These are phyloP conservation scores for Podaxis carcinomalis DNA, from an alignment of 768 basidiomycete species.

Conservation along the genomic window DNA sequence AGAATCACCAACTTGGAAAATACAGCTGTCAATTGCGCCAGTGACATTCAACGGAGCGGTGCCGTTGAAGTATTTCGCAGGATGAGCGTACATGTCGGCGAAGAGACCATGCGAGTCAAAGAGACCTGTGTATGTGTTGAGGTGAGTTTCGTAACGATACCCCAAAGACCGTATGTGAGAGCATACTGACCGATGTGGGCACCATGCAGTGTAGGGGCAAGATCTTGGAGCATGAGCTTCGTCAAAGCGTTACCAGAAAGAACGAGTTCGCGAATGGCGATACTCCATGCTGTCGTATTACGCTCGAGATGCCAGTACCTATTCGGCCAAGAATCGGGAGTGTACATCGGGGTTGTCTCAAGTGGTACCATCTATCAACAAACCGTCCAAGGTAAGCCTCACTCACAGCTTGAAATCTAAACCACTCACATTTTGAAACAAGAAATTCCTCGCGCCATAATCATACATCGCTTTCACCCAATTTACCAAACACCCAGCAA, in stretches of 20 bases:
- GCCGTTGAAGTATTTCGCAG: slow-evolving; percentile 54
- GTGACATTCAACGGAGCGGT: slow-evolving; percentile 60
- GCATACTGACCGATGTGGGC: slow-evolving; percentile 55
- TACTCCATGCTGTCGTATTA: slow-evolving; percentile 56
- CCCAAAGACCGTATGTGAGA: not conserved
- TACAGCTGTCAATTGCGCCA: slow-evolving; percentile 44
- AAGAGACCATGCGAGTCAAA: slow-evolving; percentile 64
- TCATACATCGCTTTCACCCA: slow-evolving; percentile 55
- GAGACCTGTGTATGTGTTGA: slow-evolving; percentile 30
- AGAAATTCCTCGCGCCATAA: slow-evolving; percentile 59
- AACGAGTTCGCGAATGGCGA: slow-evolving; percentile 50
- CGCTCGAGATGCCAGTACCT: slow-evolving; percentile 45
- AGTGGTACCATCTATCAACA: slow-evolving; percentile 51
- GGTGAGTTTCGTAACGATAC: not conserved
- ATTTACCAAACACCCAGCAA: slow-evolving; percentile 52
- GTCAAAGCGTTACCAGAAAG: slow-evolving; percentile 48
- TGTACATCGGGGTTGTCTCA: slow-evolving; percentile 43
- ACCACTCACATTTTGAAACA: slow-evolving; percentile 40
- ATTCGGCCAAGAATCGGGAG: slow-evolving; percentile 41
- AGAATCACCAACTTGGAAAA: slow-evolving; percentile 32
- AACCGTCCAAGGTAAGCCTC: not conserved
- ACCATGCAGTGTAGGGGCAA: slow-evolving; percentile 42
- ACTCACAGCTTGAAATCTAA: not conserved
- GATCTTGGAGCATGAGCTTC: slow-evolving; percentile 42
- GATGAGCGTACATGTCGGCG: slow-evolving; percentile 50